phyloP scores from a whole-genome alignment of 1,284 basidiomycete genomes.

The Lignosus rhinocerotis region DNA sequence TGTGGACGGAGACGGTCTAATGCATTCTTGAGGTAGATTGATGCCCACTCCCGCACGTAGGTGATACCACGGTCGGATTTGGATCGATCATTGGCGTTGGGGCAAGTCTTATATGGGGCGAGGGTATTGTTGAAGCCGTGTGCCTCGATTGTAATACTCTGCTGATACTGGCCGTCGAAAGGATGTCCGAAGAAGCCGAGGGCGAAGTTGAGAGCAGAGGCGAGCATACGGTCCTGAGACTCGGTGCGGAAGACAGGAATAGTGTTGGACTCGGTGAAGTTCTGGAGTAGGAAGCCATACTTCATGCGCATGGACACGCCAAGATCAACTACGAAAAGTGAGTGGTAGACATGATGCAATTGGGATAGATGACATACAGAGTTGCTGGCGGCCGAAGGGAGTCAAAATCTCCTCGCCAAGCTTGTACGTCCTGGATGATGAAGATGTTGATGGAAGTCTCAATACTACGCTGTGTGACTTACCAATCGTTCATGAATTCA shows the following conservation, averaged over 20 bases:
- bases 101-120: slow-evolving; percentile 73
- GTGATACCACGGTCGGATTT: slow-evolving; percentile 58
- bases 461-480: slow-evolving; percentile 8
- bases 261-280: slow-evolving; percentile 71
- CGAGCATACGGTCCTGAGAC: slow-evolving; percentile 85
- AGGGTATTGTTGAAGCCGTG: slow-evolving; percentile 78
- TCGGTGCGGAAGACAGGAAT: slow-evolving; percentile 88
- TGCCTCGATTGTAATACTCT: slow-evolving; percentile 79
- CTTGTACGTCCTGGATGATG: slow-evolving; percentile 70
- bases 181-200: slow-evolving; percentile 88
- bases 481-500: slow-evolving; percentile 78
- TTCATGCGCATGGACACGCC: slow-evolving; percentile 75
- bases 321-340: slow-evolving; percentile 54
- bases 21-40: slow-evolving; percentile 71
- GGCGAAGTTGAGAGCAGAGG: slow-evolving; percentile 83
- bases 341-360: not conserved
- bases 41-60: slow-evolving; percentile 66
- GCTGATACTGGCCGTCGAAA: slow-evolving; percentile 74
- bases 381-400: slow-evolving; percentile 80
- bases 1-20: slow-evolving; percentile 59
- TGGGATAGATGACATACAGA: slow-evolving; percentile 44
- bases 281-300: slow-evolving; percentile 80
- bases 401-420: slow-evolving; percentile 81
- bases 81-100: slow-evolving; percentile 50
- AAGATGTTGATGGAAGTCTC: not conserved